These are phyloP conservation scores for Albifimbria verrucaria DNA, from an alignment of 2,329 filamentous ascomycete genomes.

Conservation along the genomic window DNA sequence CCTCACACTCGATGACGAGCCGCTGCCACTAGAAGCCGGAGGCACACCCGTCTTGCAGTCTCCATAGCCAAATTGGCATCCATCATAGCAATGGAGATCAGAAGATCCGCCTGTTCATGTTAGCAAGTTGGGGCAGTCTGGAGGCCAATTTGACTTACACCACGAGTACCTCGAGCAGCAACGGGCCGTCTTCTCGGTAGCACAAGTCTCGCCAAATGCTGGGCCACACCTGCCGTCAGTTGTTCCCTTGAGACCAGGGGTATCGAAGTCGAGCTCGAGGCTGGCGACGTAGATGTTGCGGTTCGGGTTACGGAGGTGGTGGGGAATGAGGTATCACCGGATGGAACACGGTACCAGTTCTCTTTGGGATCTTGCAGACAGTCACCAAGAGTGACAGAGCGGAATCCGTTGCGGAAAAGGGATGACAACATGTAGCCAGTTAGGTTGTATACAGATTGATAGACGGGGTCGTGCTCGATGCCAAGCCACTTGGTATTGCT, in stretches of 20 bases:
- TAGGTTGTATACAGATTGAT: constrained; percentile 41
- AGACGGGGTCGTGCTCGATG: constrained; percentile 51
- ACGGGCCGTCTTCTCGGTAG: constrained; percentile 12
- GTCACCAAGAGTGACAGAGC: constrained; percentile 45
- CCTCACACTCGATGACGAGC: not conserved
- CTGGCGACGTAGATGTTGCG: constrained; percentile 8
- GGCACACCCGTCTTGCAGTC: not conserved
- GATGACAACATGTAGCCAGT: constrained; percentile 38
- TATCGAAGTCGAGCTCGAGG: constrained; percentile 6
- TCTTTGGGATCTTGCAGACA: constrained; percentile 50
- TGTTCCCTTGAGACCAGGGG: not conserved
- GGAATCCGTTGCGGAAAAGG: constrained; percentile 37
- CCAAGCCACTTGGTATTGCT: constrained; percentile 39
- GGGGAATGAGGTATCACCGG: constrained; percentile 1
- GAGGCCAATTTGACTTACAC: not conserved
- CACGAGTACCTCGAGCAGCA: constrained; percentile 20
- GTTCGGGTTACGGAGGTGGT: constrained; percentile 2
- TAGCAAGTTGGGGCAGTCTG: not conserved
- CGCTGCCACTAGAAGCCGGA: not conserved
- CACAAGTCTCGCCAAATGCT: constrained; percentile 15
- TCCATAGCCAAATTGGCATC: not conserved
- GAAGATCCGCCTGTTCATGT: not conserved
- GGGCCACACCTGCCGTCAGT: constrained; percentile 21
- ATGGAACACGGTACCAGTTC: constrained; percentile 47
- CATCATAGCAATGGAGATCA: not conserved